These are phyloP conservation scores for Fusarium tuaranense DNA, from an alignment of 2,329 filamentous ascomycete species.

Conservation along the genomic window DNA sequence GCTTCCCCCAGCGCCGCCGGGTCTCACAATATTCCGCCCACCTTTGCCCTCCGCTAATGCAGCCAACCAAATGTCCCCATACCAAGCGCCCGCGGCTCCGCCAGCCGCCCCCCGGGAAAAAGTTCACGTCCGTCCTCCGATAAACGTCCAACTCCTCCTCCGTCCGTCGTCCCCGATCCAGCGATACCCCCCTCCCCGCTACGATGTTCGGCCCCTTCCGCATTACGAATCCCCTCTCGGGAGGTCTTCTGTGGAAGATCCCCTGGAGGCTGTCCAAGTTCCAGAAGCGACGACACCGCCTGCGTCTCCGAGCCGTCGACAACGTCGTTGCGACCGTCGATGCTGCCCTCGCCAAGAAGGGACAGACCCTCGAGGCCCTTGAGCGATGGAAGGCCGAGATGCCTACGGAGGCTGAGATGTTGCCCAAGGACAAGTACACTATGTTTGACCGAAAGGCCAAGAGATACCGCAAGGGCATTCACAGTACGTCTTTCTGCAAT, in stretches of 20 bases:
- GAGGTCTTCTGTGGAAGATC: constrained; percentile 94
- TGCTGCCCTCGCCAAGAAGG: constrained; percentile 79
- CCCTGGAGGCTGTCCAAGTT: constrained; percentile 94
- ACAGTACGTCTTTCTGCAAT: constrained; percentile 74
- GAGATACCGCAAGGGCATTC: constrained; percentile 95
- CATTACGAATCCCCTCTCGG: constrained; percentile 79
- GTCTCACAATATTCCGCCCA: constrained; percentile 45
- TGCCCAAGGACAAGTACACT: constrained; percentile 96
- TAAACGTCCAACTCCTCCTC: constrained; percentile 27
- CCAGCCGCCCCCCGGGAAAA: constrained; percentile 37
- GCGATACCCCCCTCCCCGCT: constrained; percentile 17
- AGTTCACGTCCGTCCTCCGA: constrained; percentile 35
- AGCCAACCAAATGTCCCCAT: constrained; percentile 24
- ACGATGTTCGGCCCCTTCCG: constrained; percentile 88
- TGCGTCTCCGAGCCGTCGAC: constrained; percentile 87
- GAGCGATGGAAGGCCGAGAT: constrained; percentile 95
- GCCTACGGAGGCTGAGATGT: constrained; percentile 95
- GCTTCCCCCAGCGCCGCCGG: constrained; percentile 32
- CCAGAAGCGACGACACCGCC: constrained; percentile 89
- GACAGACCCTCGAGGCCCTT: constrained; percentile 79
- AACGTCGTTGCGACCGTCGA: constrained; percentile 86
- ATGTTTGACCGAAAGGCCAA: constrained; percentile 97
- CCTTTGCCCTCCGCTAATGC: constrained; percentile 18
- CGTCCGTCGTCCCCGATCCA: constrained; percentile 9
- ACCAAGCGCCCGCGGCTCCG: constrained; percentile 23